A percentile compares a stretch with the other conserved stretches of the same genome.
Conservation (phyloP, 106 monocot species). For the Xerophyta viscosa region DNA sequence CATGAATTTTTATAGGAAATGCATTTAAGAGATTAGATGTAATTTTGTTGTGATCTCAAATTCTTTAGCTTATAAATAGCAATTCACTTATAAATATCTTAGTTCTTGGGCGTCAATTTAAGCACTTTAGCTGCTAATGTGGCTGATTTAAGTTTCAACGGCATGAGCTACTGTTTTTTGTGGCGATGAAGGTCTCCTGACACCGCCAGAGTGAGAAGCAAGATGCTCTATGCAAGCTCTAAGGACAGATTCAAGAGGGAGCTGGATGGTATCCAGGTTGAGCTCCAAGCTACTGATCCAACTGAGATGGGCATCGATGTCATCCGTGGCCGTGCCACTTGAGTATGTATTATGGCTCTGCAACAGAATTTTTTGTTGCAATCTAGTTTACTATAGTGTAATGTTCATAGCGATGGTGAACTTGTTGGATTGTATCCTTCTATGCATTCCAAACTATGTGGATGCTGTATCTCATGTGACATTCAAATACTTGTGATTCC, state of each 20-base stretch:
- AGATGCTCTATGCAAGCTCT: slow-evolving; percentile 16
- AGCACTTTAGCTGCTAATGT: too few relatives aligned
- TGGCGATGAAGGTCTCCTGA: slow-evolving; percentile 13
- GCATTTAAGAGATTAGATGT: too few relatives aligned
- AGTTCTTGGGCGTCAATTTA: too few relatives aligned
- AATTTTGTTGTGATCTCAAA: neutral
- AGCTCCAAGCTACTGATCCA: slow-evolving; percentile 20
- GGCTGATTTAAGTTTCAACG: too few relatives aligned
- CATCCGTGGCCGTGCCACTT: slow-evolving; percentile 18
- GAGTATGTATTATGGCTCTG: slow-evolving; percentile 8
- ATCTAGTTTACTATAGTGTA: slow-evolving; percentile 5
- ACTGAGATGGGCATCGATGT: slow-evolving; percentile 24
- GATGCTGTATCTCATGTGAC: too few relatives aligned
- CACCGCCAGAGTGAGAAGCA: slow-evolving; percentile 13
- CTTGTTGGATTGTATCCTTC: slow-evolving; percentile 1
- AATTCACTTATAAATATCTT: too few relatives aligned
- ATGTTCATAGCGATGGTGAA: slow-evolving; percentile 17
- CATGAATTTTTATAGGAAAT: too few relatives aligned
- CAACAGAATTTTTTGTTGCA: neutral
- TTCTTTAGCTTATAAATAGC: slow-evolving; percentile 1
- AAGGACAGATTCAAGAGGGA: slow-evolving; percentile 19
- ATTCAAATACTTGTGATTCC: too few relatives aligned
- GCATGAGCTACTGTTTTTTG: too few relatives aligned
- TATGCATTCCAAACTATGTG: too few relatives aligned
- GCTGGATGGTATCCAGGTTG: slow-evolving; percentile 20